phyloP scores from a whole-genome alignment of 2,329 filamentous ascomycete genomes.

The Dendrostoma leiphaemia region DNA sequence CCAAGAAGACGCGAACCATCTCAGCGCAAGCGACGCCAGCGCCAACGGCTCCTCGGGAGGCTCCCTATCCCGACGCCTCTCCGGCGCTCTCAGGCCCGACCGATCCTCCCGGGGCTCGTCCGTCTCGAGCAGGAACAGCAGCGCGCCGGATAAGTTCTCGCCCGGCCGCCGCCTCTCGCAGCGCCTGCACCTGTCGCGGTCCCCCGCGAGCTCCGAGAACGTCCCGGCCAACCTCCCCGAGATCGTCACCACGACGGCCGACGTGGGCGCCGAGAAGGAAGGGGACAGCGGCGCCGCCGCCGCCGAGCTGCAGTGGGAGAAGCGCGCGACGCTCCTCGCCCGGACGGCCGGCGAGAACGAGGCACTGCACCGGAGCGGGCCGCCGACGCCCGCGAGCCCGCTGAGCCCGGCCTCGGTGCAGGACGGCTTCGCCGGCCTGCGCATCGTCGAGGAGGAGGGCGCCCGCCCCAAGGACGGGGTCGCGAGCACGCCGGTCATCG shows the following conservation, averaged over 20 bases:
- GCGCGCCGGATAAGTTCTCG: slow-evolving; percentile 32
- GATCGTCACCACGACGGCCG: slow-evolving; percentile 52
- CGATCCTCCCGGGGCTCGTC: slow-evolving; percentile 45
- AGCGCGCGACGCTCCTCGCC: slow-evolving; percentile 85
- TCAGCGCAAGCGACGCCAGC: slow-evolving; percentile 27
- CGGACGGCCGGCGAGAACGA: slow-evolving; percentile 48
- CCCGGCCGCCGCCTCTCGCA: slow-evolving; percentile 58
- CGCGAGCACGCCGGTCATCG: slow-evolving; percentile 52
- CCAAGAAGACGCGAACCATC: slow-evolving; percentile 25
- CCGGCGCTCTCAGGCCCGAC: slow-evolving; percentile 35
- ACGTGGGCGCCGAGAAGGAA: slow-evolving; percentile 45
- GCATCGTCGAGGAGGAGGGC: slow-evolving; percentile 22
- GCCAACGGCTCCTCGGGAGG: slow-evolving; percentile 6
- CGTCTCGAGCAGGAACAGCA: slow-evolving; percentile 36
- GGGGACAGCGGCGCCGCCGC: too few relatives aligned
- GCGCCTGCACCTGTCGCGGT: slow-evolving; percentile 64
- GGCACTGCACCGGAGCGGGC: slow-evolving; percentile 41
- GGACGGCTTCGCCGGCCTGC: slow-evolving; percentile 29
- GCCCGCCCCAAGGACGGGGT: slow-evolving; percentile 26
- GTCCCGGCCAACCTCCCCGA: slow-evolving; percentile 79
- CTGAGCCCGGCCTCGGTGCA: slow-evolving; percentile 20
- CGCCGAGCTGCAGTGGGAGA: slow-evolving; percentile 81
- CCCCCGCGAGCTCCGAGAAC: slow-evolving; percentile 63
- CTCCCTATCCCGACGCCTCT: slow-evolving; percentile 28
- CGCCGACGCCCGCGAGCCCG: slow-evolving; percentile 32